A percentile compares a stretch with the other conserved stretches of the same genome.
phyloP scores from a whole-genome alignment of 2,329 filamentous ascomycete genomes.

The Peltaster fructicola region DNA sequence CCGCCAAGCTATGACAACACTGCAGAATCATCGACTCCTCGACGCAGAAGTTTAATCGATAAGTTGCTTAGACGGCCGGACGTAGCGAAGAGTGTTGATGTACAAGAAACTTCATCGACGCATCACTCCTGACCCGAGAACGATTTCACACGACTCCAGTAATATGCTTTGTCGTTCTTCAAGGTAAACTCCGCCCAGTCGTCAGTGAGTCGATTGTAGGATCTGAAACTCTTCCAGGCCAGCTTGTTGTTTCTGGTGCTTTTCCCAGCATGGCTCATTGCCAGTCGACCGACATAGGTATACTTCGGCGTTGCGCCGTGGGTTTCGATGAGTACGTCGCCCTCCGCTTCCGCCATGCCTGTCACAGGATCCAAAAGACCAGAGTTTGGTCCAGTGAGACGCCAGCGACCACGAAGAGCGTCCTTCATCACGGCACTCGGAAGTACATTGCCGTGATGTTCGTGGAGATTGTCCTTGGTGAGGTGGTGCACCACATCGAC shows the following conservation, averaged over 20 bases:
- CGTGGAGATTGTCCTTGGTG: constrained; percentile 47
- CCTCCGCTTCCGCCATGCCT: constrained; percentile 31
- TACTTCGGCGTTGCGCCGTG: constrained; percentile 68
- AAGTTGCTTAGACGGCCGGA: no score
- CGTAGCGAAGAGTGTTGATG: no score
- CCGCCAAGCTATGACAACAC: no score
- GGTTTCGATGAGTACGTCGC: constrained; percentile 67
- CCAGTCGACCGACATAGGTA: constrained; percentile 65
- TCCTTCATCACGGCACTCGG: constrained; percentile 45
- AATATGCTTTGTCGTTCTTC: constrained; percentile 43
- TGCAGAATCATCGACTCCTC: no score
- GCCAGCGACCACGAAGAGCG: constrained; percentile 49
- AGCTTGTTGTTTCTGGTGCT: constrained; percentile 68
- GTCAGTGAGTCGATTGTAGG: constrained; percentile 74
- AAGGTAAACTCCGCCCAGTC: constrained; percentile 71
- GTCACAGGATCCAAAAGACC: constrained; percentile 6
- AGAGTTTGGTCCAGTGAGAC: constrained; percentile 35
- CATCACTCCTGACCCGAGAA: constrained; percentile 18
- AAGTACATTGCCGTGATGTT: constrained; percentile 22
- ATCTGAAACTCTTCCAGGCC: constrained; percentile 77
- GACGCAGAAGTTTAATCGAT: no score
- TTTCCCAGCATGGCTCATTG: constrained; percentile 43
- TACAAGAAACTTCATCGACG: no score
- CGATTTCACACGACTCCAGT: constrained; percentile 45
- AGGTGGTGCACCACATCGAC: constrained; percentile 75